Percentiles rank a stretch among this genome's conserved stretches.
Conservation (phyloP, 1,284 basidiomycete genomes). For the Phellopilus nigrolimitatus region DNA sequence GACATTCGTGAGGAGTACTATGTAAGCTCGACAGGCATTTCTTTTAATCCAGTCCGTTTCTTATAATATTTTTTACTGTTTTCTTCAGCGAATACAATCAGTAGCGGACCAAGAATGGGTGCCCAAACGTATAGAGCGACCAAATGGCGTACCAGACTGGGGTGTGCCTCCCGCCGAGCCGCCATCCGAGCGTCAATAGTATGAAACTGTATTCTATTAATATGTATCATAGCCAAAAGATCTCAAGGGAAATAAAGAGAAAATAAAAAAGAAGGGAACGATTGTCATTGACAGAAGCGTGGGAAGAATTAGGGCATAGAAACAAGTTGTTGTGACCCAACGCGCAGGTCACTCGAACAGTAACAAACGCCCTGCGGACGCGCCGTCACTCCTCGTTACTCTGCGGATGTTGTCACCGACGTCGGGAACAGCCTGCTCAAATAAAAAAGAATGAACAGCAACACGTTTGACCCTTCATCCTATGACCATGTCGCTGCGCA, state of each 20-base stretch:
- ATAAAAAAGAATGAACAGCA: not conserved
- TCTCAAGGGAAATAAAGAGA: not conserved
- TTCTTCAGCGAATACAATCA: constrained; percentile 58
- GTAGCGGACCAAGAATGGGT: constrained; percentile 76
- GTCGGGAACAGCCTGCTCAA: not conserved
- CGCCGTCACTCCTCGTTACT: not conserved
- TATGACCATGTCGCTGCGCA: constrained; percentile 5
- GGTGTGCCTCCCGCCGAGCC: constrained; percentile 69
- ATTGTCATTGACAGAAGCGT: not conserved
- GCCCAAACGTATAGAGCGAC: constrained; percentile 78
- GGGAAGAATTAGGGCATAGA: not conserved
- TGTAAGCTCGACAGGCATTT: constrained; percentile 44
- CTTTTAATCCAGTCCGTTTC: constrained; percentile 10
- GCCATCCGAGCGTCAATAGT: constrained; percentile 16
- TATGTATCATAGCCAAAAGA: not conserved
- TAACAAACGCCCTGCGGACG: not conserved
- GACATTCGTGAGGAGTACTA: constrained; percentile 96
- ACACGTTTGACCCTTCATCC: constrained; percentile 10
- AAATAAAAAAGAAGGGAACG: not conserved
- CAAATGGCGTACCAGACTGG: constrained; percentile 84
- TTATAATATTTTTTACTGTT: constrained; percentile 4
- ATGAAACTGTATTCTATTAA: not conserved
- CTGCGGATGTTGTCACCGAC: not conserved
- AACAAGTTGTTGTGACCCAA: not conserved
- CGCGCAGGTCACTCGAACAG: not conserved